A percentile compares a stretch with the other conserved stretches of the same genome.
Conservation (phyloP, 23 red algal species). For the Rhodosorus marinus region DNA sequence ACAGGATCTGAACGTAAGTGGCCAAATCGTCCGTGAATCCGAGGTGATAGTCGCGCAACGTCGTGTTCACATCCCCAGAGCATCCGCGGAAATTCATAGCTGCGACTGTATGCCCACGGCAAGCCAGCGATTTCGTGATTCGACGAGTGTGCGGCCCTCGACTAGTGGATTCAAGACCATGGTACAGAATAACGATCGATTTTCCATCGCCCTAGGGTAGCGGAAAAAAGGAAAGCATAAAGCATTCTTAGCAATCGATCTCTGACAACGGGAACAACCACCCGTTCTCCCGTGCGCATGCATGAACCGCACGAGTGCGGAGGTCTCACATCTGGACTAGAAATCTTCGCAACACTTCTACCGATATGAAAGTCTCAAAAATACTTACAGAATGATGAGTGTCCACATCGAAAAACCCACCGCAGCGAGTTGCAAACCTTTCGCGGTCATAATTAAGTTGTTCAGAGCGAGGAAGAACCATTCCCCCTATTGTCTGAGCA, state of each 20-base stretch:
- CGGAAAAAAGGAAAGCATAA: not conserved
- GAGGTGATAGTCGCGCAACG: constrained; percentile 65
- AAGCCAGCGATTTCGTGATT: constrained; percentile 27
- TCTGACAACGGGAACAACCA: not conserved
- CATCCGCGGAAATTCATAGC: constrained; percentile 75
- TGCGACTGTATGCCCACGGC: constrained; percentile 10
- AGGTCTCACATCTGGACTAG: not conserved
- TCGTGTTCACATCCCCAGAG: constrained; percentile 3
- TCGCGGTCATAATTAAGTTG: not conserved
- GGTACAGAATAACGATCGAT: constrained; percentile 43
- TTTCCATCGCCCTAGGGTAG: not conserved
- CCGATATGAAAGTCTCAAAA: constrained; percentile 52
- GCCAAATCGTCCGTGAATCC: constrained; percentile 64
- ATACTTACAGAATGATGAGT: constrained; percentile 18
- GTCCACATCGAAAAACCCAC: constrained; percentile 8
- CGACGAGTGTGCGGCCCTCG: constrained; percentile 14
- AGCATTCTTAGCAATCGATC: not conserved
- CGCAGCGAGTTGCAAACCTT: not conserved
- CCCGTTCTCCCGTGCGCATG: not conserved
- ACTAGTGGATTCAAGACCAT: constrained; percentile 70
- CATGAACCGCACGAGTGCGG: not conserved
- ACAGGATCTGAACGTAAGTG: constrained; percentile 16
- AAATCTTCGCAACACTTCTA: not conserved
- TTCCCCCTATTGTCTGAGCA: constrained; percentile 46
- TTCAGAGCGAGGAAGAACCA: constrained; percentile 21